Evolutionary conservation across 2,329 filamentous ascomycete genomes (phyloP).

Genomic region (Mycogone perniciosa): DNA sequence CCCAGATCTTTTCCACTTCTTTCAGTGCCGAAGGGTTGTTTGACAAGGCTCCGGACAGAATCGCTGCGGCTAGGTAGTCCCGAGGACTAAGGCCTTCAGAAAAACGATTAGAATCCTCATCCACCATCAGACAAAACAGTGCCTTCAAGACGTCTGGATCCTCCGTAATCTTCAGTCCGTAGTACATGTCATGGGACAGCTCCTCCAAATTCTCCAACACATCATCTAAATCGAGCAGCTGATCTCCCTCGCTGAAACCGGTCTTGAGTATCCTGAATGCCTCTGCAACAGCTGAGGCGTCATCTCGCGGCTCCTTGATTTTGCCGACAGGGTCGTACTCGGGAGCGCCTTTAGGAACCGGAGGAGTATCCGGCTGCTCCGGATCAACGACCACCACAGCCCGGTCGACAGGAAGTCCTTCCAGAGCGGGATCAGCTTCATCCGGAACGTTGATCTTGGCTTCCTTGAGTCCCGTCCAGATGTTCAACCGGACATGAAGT

Average conservation of each 20-base stretch:
- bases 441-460: slow-evolving; percentile 58
- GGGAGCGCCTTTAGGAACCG: slow-evolving; percentile 45
- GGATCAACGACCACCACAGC: slow-evolving; percentile 50
- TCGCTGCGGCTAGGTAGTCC: slow-evolving; percentile 49
- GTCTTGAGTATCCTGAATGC: slow-evolving; percentile 43
- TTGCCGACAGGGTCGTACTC: slow-evolving; percentile 51
- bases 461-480: slow-evolving; percentile 57
- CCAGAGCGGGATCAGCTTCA: slow-evolving; percentile 41
- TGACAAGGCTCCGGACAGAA: slow-evolving; percentile 52
- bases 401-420: slow-evolving; percentile 47
- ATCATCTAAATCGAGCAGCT: slow-evolving; percentile 33
- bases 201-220: slow-evolving; percentile 56
- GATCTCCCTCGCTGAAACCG: slow-evolving; percentile 25
- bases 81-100: slow-evolving; percentile 27
- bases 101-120: slow-evolving; percentile 19
- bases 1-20: slow-evolving; percentile 45
- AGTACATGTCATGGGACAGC: slow-evolving; percentile 63
- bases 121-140: slow-evolving; percentile 51
- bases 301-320: slow-evolving; percentile 44
- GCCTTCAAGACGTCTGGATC: slow-evolving; percentile 46
- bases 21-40: slow-evolving; percentile 59
- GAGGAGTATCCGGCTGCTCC: slow-evolving; percentile 28
- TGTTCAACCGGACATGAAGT: slow-evolving; percentile 60
- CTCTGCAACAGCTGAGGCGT: slow-evolving; percentile 21
- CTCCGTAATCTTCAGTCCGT: slow-evolving; percentile 56